phyloP scores from a whole-genome alignment of 2,329 filamentous ascomycete genomes.

The Juglanconis sp. region DNA sequence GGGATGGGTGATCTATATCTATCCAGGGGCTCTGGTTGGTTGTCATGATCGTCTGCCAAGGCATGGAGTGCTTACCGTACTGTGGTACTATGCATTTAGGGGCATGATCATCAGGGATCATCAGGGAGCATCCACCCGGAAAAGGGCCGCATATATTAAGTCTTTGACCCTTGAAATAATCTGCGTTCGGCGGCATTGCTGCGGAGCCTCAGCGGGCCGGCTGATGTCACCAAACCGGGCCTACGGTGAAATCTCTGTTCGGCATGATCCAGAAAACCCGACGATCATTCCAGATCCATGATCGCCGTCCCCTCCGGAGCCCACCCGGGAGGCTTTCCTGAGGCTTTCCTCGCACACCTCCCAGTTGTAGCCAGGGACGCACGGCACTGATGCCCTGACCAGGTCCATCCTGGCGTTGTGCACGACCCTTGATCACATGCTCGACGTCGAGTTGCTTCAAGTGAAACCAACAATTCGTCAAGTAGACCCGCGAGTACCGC shows the following conservation, averaged over 20 bases:
- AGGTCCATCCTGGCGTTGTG: neutral
- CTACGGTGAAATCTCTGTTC: conserved; percentile 17
- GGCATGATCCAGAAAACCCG: conserved; percentile 7
- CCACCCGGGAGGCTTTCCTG: neutral
- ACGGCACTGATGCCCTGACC: neutral
- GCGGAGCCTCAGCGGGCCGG: conserved; percentile 12
- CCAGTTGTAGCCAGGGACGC: neutral
- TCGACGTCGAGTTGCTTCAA: conserved; percentile 8
- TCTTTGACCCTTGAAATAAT: neutral
- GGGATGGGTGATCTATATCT: neutral
- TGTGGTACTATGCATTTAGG: neutral
- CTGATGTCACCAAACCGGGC: conserved; percentile 19
- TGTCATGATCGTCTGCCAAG: neutral
- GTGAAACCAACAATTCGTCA: conserved; percentile 6
- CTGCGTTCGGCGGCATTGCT: conserved; percentile 7
- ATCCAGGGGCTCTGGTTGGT: neutral
- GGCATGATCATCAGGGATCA: neutral
- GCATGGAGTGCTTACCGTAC: neutral
- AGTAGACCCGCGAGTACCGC: neutral
- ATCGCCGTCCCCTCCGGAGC: conserved; percentile 5
- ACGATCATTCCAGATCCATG: conserved; percentile 3
- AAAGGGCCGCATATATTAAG: conserved; percentile 10
- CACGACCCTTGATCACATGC: conserved; percentile 13
- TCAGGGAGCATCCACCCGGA: neutral
- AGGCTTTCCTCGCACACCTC: neutral